Percentiles rank a stretch among this genome's conserved stretches.
phyloP scores from a whole-genome alignment of 495 filamentous ascomycete genomes.

The Pyrenula aspistea region DNA sequence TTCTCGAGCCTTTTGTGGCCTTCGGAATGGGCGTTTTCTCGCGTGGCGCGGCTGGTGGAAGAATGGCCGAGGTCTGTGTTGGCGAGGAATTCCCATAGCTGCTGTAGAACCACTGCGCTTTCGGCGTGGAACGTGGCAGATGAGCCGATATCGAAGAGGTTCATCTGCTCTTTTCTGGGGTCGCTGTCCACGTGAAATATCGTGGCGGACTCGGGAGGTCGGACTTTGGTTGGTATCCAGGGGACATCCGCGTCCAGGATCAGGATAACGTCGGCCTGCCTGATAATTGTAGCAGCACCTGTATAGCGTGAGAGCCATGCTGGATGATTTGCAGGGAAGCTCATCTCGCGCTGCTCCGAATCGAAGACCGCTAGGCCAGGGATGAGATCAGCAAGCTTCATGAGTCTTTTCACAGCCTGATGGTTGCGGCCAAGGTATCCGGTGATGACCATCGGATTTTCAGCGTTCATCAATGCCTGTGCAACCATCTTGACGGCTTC shows the following conservation, averaged over 20 bases:
- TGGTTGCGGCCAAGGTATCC: constrained; percentile 16
- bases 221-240: constrained; percentile 13
- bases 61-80: background rate
- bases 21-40: constrained; percentile 2
- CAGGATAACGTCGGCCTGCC: constrained; percentile 13
- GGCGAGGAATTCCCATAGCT: constrained; percentile 8
- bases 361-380: constrained; percentile 12
- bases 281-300: constrained; percentile 9
- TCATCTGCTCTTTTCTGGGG: constrained; percentile 16
- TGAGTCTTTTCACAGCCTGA: constrained; percentile 11
- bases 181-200: constrained; percentile 20
- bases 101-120: constrained; percentile 5
- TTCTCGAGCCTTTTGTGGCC: constrained; percentile 1
- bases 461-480: constrained; percentile 8
- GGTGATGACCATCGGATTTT: constrained; percentile 14
- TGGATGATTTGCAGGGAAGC: constrained; percentile 13
- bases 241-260: constrained; percentile 20
- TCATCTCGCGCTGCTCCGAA: constrained; percentile 10
- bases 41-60: constrained; percentile 3
- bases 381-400: constrained; percentile 10
- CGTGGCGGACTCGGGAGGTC: constrained; percentile 8
- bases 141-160: constrained; percentile 11
- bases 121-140: constrained; percentile 10
- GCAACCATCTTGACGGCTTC: constrained; percentile 10
- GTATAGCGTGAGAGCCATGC: constrained; percentile 8